Evolutionary conservation across 257 asterid genomes (phyloP).

Genomic region (Solanum chiquidenum): DNA sequence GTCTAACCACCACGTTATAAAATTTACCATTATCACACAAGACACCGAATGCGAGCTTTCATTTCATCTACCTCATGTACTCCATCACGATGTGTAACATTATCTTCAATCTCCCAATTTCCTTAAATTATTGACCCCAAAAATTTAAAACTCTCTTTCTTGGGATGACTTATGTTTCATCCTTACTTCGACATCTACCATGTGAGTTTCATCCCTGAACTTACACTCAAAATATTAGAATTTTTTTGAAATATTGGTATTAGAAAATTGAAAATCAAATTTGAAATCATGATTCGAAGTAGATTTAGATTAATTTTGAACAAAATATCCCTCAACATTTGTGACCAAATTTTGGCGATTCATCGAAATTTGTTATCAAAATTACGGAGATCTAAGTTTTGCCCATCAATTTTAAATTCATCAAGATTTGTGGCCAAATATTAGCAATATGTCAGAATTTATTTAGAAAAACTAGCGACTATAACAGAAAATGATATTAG

Average conservation of each 20-base stretch:
- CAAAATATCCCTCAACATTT: neutral
- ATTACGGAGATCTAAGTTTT: neutral
- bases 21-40: neutral
- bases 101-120: neutral
- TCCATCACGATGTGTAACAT: neutral
- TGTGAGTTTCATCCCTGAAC: neutral
- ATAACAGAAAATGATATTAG: neutral
- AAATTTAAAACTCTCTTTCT: neutral
- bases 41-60: fast-evolving
- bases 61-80: neutral
- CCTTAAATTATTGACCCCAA: neutral
- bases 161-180: neutral
- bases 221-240: too few relatives aligned
- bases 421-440: neutral
- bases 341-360: neutral
- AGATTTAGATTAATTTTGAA: neutral
- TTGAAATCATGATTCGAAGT: neutral
- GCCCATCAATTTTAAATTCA: neutral
- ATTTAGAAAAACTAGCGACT: neutral
- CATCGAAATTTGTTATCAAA: neutral
- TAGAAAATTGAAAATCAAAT: neutral
- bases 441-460: neutral
- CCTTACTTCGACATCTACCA: neutral
- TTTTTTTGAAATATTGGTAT: too few relatives aligned
- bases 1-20: neutral